Conservation (phyloP, 1,284 basidiomycete species). For the Lignosus rhinocerotis region DNA sequence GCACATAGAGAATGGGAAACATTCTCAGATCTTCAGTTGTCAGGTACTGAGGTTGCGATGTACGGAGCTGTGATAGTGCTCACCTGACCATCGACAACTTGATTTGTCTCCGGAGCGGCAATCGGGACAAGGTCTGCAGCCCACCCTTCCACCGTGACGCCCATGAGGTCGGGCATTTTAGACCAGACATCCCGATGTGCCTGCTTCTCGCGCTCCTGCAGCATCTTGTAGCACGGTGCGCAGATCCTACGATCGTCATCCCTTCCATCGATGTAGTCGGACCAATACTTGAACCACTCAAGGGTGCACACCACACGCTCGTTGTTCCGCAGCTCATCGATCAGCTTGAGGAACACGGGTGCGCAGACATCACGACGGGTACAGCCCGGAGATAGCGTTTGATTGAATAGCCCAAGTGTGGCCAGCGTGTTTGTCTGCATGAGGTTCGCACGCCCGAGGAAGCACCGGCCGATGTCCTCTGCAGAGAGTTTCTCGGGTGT, state of each 20-base stretch:
- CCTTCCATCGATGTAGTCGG: too few relatives aligned
- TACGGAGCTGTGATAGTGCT: not conserved
- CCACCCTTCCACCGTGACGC: constrained; percentile 12
- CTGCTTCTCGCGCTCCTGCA: constrained; percentile 18
- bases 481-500: constrained; percentile 13
- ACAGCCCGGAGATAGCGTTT: not conserved
- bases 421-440: constrained; percentile 22
- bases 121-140: not conserved
- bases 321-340: constrained; percentile 25
- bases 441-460: constrained; percentile 21
- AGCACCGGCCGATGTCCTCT: constrained; percentile 23
- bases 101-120: too few relatives aligned
- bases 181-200: constrained; percentile 22
- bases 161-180: constrained; percentile 20
- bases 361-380: constrained; percentile 9
- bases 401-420: constrained; percentile 23
- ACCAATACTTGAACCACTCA: too few relatives aligned
- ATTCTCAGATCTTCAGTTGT: not conserved
- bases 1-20: too few relatives aligned
- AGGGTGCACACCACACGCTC: constrained; percentile 18
- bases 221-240: constrained; percentile 18
- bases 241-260: too few relatives aligned
- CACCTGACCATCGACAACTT: not conserved
- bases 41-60: too few relatives aligned
- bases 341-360: constrained; percentile 22